Evolutionary conservation across 1,139 yeast species (phyloP).

Genomic region (Scheffersomyces lignicola): DNA sequence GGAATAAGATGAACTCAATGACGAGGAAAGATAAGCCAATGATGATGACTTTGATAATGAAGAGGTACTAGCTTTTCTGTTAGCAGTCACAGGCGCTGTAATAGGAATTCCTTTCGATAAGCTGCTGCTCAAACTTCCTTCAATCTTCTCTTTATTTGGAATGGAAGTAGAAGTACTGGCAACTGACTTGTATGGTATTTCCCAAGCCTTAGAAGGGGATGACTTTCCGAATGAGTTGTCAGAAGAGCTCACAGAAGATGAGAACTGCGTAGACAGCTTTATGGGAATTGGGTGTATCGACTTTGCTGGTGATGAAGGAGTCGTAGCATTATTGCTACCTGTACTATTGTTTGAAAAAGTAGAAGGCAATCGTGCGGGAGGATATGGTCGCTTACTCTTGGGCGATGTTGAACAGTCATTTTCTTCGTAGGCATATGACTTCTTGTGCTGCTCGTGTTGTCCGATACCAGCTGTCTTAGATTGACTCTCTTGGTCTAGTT

Average conservation of each 20-base stretch:
- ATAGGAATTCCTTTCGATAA: constrained; percentile 11
- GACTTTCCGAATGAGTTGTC: constrained; percentile 28
- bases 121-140: not conserved
- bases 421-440: not conserved
- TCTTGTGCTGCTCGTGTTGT: constrained; percentile 1
- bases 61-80: constrained; percentile 14
- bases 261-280: constrained; percentile 8
- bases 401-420: not conserved
- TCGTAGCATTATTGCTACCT: not conserved
- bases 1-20: constrained; percentile 36
- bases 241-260: constrained; percentile 20
- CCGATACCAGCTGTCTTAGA: not conserved
- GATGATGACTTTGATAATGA: constrained; percentile 40
- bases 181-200: constrained; percentile 39
- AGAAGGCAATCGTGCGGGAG: constrained; percentile 2
- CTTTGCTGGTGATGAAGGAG: constrained; percentile 8
- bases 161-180: constrained; percentile 23
- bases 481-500: not conserved
- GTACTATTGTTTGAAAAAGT: constrained; percentile 2
- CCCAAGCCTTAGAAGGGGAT: constrained; percentile 43
- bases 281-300: constrained; percentile 32
- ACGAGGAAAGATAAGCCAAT: constrained; percentile 44
- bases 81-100: constrained; percentile 8
- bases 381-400: not conserved
- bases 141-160: constrained; percentile 16